phyloP scores from a whole-genome alignment of 345 rosid genomes.

The Lepidium didymum region DNA sequence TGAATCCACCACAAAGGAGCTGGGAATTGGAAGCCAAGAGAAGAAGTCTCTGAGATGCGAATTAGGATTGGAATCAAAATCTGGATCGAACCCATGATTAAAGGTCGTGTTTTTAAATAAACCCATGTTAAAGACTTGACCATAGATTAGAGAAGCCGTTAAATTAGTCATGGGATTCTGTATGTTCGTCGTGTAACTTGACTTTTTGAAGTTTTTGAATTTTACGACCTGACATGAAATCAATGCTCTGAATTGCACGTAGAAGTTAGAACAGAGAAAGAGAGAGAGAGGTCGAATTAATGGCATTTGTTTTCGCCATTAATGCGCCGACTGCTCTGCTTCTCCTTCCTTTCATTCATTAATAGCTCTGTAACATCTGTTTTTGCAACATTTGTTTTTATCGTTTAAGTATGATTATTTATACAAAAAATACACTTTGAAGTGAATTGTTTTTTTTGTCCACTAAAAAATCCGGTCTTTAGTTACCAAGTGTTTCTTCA shows the following conservation, averaged over 20 bases:
- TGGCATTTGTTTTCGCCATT: conserved; percentile 50
- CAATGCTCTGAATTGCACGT: conserved; percentile 24
- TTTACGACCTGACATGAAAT: conserved; percentile 31
- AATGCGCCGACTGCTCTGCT: conserved; percentile 40
- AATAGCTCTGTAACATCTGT: conserved; percentile 17
- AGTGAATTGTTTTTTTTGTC: too few species aligned
- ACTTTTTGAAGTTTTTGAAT: conserved; percentile 12
- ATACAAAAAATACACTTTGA: too few species aligned
- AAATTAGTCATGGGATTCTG: conserved; percentile 6
- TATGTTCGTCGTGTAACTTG: conserved; percentile 28
- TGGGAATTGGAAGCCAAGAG: neutral
- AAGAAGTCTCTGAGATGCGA: neutral
- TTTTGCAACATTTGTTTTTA: neutral
- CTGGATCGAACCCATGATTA: conserved; percentile 10
- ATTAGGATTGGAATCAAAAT: conserved; percentile 12
- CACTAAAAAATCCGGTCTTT: too few species aligned
- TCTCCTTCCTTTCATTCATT: conserved; percentile 30
- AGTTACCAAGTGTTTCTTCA: too few species aligned
- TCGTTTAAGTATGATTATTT: neutral
- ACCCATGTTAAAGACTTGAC: conserved; percentile 7
- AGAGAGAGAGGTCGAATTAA: conserved; percentile 43
- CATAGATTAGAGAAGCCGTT: neutral
- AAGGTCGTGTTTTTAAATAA: neutral
- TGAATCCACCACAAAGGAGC: neutral
- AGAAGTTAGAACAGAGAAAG: conserved; percentile 11